Evolutionary conservation across 2,329 filamentous ascomycete genomes (phyloP).

Genomic region (Paecilomyces niveus): DNA sequence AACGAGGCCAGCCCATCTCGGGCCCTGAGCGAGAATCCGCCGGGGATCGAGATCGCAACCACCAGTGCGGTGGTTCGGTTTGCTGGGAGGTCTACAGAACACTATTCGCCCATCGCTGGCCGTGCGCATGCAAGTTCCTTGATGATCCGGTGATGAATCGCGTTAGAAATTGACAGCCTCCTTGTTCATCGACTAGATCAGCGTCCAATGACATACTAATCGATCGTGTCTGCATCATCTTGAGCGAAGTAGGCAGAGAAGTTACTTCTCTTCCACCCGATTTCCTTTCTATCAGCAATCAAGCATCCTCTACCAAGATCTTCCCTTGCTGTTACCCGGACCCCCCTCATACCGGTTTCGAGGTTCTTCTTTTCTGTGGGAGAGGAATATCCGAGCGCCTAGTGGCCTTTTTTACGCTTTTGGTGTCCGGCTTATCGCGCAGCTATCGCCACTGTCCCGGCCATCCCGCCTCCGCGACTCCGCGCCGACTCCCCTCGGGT

Average conservation of each 20-base stretch:
- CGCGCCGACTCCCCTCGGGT: background rate
- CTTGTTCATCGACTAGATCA: background rate
- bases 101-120: background rate
- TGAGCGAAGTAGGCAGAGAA: background rate
- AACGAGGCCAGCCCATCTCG: background rate
- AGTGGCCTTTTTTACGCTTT: background rate
- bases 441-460: background rate
- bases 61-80: background rate
- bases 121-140: background rate
- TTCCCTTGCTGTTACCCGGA: no score
- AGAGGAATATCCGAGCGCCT: background rate
- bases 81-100: background rate
- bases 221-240: background rate
- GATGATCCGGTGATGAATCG: background rate
- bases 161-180: background rate
- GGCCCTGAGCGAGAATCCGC: background rate
- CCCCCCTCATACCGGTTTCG: background rate
- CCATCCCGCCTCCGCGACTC: background rate
- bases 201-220: background rate
- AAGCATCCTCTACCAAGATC: background rate
- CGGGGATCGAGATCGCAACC: background rate
- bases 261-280: background rate
- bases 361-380: background rate
- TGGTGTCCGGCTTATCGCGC: background rate
- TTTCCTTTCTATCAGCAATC: background rate